These are phyloP conservation scores for Epichloe sibirici DNA, from an alignment of 2,329 filamentous ascomycete species.

Conservation along the genomic window DNA sequence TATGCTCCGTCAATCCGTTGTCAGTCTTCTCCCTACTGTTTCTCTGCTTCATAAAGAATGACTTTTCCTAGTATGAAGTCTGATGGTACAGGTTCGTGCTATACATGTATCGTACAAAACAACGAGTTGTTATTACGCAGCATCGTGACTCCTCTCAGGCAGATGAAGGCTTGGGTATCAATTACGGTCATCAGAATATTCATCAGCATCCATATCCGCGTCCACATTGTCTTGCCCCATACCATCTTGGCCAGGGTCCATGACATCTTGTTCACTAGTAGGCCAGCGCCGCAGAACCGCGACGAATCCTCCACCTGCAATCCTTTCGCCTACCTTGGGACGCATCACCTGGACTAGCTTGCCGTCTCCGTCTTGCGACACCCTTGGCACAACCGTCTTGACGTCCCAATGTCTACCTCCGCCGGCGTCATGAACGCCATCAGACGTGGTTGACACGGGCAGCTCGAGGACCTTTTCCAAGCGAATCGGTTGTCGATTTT, in stretches of 20 bases:
- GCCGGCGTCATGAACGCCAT: constrained; percentile 31
- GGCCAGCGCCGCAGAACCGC: constrained; percentile 25
- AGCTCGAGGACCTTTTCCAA: constrained; percentile 51
- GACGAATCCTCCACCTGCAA: constrained; percentile 29
- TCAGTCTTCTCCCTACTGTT: too few species aligned
- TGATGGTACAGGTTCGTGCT: too few species aligned
- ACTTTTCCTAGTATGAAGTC: too few species aligned
- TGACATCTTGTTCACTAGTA: constrained; percentile 5
- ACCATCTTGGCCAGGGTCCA: constrained; percentile 2
- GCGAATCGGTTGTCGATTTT: constrained; percentile 38
- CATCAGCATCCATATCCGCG: background rate
- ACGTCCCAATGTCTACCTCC: constrained; percentile 54
- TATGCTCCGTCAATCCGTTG: too few species aligned
- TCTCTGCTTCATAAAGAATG: too few species aligned
- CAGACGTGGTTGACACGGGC: constrained; percentile 25
- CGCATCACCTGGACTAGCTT: constrained; percentile 27
- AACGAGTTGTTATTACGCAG: background rate
- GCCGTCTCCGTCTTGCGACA: constrained; percentile 9
- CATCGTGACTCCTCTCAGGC: background rate
- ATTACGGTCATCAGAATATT: background rate
- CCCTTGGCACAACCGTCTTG: constrained; percentile 29
- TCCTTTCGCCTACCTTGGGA: constrained; percentile 27
- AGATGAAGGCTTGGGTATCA: background rate
- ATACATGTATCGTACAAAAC: background rate
- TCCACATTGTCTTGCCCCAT: background rate